Percentiles rank a stretch among this genome's conserved stretches.
Conservation (phyloP, 306 rosid genomes). For the Quillaja saponaria region DNA sequence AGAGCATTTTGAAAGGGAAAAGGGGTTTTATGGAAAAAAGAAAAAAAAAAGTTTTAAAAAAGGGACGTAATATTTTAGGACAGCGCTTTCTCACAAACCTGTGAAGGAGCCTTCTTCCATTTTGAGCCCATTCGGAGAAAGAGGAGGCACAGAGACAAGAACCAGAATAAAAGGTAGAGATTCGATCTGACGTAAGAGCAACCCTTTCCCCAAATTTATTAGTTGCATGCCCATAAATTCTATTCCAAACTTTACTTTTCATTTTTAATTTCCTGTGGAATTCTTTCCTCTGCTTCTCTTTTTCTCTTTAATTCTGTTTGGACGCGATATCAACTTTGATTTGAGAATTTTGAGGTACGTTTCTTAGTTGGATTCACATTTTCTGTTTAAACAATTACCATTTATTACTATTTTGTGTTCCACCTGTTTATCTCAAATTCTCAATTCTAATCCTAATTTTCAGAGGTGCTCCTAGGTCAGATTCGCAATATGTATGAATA, state of each 20-base stretch:
- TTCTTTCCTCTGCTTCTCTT: not conserved
- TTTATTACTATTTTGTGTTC: no score
- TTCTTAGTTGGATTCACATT: not conserved
- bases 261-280: not conserved
- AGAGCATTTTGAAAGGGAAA: no score
- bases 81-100: constrained; percentile 12
- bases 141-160: constrained; percentile 48
- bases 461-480: constrained; percentile 17
- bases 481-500: constrained; percentile 12
- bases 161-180: constrained; percentile 30
- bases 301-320: not conserved
- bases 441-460: not conserved
- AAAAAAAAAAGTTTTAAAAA: not conserved
- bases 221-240: not conserved
- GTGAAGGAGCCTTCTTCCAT: constrained; percentile 28
- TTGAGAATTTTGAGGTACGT: constrained; percentile 30
- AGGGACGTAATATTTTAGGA: not conserved
- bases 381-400: not conserved
- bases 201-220: not conserved
- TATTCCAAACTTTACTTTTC: not conserved
- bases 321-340: not conserved
- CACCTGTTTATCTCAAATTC: no score
- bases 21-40: no score
- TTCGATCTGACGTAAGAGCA: constrained; percentile 28
- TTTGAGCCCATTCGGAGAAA: constrained; percentile 26